These are phyloP conservation scores for Leishmania guyanensis DNA, from an alignment of 208 protist species.

Conservation along the genomic window DNA sequence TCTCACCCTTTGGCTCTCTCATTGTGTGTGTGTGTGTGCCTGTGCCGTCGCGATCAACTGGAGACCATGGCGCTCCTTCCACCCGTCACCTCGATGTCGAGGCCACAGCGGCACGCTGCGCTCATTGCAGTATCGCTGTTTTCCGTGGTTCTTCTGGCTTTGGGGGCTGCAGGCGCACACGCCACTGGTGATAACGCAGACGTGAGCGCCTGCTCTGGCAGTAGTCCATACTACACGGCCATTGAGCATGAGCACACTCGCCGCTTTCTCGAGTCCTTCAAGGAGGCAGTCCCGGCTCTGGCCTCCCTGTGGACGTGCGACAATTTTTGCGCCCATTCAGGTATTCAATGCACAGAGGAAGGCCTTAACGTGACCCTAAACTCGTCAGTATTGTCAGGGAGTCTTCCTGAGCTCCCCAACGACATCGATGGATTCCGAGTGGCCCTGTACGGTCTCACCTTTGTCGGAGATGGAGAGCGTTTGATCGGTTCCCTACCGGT, in stretches of 20 bases:
- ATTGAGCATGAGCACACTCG: slow-evolving; percentile 15
- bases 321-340: slow-evolving; percentile 23
- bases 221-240: slow-evolving; percentile 16
- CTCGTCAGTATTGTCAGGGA: slow-evolving; percentile 4
- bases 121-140: slow-evolving; percentile 8
- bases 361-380: slow-evolving; percentile 14
- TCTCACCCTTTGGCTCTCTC: background rate
- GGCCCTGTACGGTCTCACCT: background rate
- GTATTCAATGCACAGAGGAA: background rate
- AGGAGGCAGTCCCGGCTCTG: slow-evolving; percentile 10
- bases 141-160: slow-evolving; percentile 8
- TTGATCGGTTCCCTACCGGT: slow-evolving; percentile 13
- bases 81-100: background rate
- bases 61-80: background rate
- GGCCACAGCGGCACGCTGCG: background rate
- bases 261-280: slow-evolving; percentile 21
- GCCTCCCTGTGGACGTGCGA: slow-evolving; percentile 11
- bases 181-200: background rate
- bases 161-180: background rate
- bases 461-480: slow-evolving; percentile 4
- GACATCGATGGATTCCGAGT: slow-evolving; percentile 6
- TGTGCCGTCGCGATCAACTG: background rate
- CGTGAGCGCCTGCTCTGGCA: slow-evolving; percentile 5
- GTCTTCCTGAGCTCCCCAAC: slow-evolving; percentile 19
- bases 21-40: background rate